Base-by-base conservation (phyloP, 1,284 basidiomycete genomes). In the Leccinum subrobustum region DNA sequence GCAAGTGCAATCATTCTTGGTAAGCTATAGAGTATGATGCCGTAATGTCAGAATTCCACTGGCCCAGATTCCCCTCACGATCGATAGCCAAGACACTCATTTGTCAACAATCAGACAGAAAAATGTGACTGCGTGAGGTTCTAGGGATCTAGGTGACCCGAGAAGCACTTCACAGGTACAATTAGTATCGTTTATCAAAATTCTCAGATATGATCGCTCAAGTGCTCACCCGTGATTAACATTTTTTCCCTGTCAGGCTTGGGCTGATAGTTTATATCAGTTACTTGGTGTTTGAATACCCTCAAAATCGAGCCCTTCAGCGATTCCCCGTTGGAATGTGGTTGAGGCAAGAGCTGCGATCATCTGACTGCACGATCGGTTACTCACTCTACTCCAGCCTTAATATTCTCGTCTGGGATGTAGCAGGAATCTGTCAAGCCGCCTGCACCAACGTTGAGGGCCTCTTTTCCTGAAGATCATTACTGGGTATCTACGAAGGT, bases 401-500 rank as follows among this genome's bases (percentile, higher is more conserved):
- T 48, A 6, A 33, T 33, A 91, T 91, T 62, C 78, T 90, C 64
- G 70, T 86, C 4, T 92, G 90, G 91, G 82, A 79, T 0, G 67
- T 88, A 44, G 81, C 86, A 0, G 75, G 92, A 4, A 79, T 79
- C 58, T 79, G 77, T 16, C 87, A 92, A 66, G 88, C 88, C 0
- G 88, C 89, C 0, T 92, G 89, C 77, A 84, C 78, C 61, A 86
- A 81, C 68, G 93, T 92, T 68, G 82, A 79, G 1, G 86, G 83
- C 0, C 78, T 93, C 1, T 84, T 92, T 65, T 82, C 79, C 14
- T 83, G 84, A 27, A 83, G 87, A 29, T 70, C 90, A 44, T 79
- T 89, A 20, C 76, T 93, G 4, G 91, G 91, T 33, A 82, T 87
- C 70, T 90, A 89, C 65, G 90, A 93, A 73, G 90, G 89, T 0